Conservation (phyloP, 2,329 filamentous ascomycete species). For the Diaporthe humulicola region DNA sequence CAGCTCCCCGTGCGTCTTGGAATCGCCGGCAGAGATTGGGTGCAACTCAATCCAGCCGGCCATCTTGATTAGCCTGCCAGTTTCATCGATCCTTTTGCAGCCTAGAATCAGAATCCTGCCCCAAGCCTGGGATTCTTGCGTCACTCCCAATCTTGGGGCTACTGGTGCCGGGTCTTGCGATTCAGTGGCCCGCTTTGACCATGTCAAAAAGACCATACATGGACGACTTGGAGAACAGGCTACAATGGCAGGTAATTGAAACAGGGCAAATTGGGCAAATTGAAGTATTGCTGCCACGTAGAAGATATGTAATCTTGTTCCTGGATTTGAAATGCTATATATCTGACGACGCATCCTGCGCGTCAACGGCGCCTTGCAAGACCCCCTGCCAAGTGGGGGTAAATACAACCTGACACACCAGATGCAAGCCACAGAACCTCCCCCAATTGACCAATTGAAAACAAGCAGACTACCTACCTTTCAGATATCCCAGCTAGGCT, state of each 20-base stretch:
- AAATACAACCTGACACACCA: neutral
- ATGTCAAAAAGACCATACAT: neutral
- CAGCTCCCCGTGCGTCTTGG: neutral
- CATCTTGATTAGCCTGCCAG: neutral
- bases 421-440: neutral
- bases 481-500: neutral
- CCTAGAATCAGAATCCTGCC: constrained; percentile 14
- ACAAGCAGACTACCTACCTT: neutral
- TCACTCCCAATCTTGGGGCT: neutral
- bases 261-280: neutral
- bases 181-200: neutral
- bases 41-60: neutral
- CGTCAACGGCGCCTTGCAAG: neutral
- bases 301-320: neutral
- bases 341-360: neutral
- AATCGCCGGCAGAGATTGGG: neutral
- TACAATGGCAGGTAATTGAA: neutral
- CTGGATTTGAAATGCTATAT: neutral
- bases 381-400: neutral
- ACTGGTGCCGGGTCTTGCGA: neutral
- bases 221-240: neutral
- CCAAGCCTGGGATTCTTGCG: neutral
- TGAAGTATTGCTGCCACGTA: neutral
- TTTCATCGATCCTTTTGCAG: constrained; percentile 17
- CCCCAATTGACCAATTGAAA: neutral